Evolutionary conservation across 202 grass and related monocot species (phyloP).

Genomic region (Setaria italica): DNA sequence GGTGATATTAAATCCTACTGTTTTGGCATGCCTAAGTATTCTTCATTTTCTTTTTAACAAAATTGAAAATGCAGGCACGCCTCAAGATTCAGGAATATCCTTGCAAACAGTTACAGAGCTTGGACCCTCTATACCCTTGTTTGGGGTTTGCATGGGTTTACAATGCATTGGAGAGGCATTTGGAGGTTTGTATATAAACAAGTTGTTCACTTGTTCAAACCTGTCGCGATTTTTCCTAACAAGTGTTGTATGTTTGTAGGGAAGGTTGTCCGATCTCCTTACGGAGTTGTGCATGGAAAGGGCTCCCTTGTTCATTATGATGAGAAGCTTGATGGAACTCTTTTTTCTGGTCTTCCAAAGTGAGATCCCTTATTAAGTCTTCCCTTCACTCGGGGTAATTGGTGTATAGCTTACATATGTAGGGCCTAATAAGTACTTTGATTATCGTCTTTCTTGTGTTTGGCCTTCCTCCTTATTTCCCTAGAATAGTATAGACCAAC

Average conservation of each 20-base stretch:
- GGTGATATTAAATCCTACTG: not conserved
- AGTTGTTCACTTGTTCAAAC: conserved; percentile 21
- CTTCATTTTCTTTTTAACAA: conserved; percentile 26
- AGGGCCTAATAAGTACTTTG: not conserved
- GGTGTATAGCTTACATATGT: not conserved
- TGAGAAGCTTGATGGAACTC: conserved; percentile 60
- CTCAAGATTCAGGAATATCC: conserved; percentile 88
- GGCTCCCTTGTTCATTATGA: conserved; percentile 68
- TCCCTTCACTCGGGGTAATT: not conserved
- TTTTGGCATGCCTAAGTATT: conserved; percentile 48
- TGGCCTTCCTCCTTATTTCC: not conserved
- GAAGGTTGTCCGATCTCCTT: conserved; percentile 80
- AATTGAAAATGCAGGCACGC: conserved; percentile 54
- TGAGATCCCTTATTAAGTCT: conserved; percentile 35
- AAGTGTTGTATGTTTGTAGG: conserved; percentile 48
- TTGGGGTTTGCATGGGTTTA: conserved; percentile 92
- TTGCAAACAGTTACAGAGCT: conserved; percentile 74
- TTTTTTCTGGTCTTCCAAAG: conserved; percentile 72
- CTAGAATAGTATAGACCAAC: not conserved
- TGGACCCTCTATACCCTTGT: conserved; percentile 71
- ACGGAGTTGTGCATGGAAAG: conserved; percentile 76
- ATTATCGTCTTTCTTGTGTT: not conserved
- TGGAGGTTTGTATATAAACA: conserved; percentile 58
- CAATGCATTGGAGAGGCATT: conserved; percentile 87
- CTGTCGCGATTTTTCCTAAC: not conserved